phyloP scores from a whole-genome alignment of 768 basidiomycete genomes.

The Tricholoma sp. region DNA sequence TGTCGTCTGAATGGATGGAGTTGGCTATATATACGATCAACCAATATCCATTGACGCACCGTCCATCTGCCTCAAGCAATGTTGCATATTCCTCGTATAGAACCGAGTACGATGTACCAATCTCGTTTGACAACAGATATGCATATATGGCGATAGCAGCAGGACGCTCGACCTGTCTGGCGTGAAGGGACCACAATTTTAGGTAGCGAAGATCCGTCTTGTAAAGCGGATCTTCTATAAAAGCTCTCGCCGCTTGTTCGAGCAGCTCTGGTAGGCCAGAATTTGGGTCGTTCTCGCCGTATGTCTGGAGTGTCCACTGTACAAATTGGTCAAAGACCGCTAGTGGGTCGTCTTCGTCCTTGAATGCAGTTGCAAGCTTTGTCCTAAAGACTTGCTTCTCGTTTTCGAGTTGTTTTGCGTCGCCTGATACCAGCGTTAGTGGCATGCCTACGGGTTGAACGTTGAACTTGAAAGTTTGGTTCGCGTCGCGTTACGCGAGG shows the following conservation, averaged over 20 bases:
- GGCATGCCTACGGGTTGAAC: constrained; percentile 12
- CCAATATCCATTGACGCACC: constrained; percentile 46
- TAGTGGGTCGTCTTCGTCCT: constrained; percentile 83
- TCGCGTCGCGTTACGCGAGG: constrained; percentile 13
- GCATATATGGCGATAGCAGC: constrained; percentile 68
- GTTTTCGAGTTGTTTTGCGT: constrained; percentile 20
- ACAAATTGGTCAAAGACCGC: constrained; percentile 84
- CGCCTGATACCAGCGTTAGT: constrained; percentile 10
- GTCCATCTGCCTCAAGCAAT: constrained; percentile 67
- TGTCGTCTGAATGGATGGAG: constrained; percentile 41
- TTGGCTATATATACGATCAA: neutral
- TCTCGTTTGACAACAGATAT: constrained; percentile 64
- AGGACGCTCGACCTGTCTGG: constrained; percentile 70
- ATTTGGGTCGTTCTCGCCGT: constrained; percentile 58
- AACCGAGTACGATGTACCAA: constrained; percentile 72
- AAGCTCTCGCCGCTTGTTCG: constrained; percentile 77
- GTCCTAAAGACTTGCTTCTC: constrained; percentile 33
- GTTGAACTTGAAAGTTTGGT: constrained; percentile 12
- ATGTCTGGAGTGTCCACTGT: constrained; percentile 83
- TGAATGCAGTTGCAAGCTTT: constrained; percentile 46
- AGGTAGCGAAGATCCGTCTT: constrained; percentile 87
- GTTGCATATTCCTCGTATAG: constrained; percentile 91
- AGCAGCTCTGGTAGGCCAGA: constrained; percentile 80
- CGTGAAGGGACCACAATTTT: constrained; percentile 87
- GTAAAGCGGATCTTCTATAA: constrained; percentile 80